Evolutionary conservation across 345 rosid species (phyloP).

Genomic region (Camelina hispida): DNA sequence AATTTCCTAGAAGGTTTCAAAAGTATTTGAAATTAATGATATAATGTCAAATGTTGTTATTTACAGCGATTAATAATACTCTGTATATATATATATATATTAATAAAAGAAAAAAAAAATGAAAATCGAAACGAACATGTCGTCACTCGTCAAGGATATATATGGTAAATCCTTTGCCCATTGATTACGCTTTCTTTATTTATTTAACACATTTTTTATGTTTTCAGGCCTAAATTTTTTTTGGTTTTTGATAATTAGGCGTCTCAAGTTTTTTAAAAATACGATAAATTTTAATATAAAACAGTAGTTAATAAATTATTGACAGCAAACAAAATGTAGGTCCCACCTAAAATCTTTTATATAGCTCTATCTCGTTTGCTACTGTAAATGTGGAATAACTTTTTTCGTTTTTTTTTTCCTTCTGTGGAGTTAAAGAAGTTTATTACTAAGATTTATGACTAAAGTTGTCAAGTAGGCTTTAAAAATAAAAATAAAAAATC

Average conservation of each 20-base stretch:
- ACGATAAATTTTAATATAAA: conserved; percentile 12
- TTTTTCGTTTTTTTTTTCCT: not conserved
- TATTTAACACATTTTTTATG: conserved; percentile 23
- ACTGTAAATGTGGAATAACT: not conserved
- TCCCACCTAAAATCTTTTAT: conserved; percentile 22
- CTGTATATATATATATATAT: not conserved
- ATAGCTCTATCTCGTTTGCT: conserved; percentile 28
- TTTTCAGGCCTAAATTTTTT: not conserved
- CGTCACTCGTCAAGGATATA: conserved; percentile 1
- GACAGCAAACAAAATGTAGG: conserved; percentile 39
- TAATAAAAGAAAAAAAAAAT: not conserved
- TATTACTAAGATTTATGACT: not conserved
- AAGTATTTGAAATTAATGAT: not conserved
- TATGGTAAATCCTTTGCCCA: conserved; percentile 20
- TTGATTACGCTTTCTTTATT: conserved; percentile 18
- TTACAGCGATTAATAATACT: not conserved
- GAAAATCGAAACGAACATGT: not conserved
- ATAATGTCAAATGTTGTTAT: not conserved
- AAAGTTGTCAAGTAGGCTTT: not conserved
- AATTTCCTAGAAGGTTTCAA: not conserved
- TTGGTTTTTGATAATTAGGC: not conserved
- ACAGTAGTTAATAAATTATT: conserved; percentile 30
- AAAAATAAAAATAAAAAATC: too few species aligned
- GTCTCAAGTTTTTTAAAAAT: not conserved
- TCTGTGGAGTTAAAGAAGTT: not conserved